A percentile compares a stretch with the other conserved stretches of the same genome.
phyloP scores from a whole-genome alignment of 106 monocot genomes.

The Posidonia australis region DNA sequence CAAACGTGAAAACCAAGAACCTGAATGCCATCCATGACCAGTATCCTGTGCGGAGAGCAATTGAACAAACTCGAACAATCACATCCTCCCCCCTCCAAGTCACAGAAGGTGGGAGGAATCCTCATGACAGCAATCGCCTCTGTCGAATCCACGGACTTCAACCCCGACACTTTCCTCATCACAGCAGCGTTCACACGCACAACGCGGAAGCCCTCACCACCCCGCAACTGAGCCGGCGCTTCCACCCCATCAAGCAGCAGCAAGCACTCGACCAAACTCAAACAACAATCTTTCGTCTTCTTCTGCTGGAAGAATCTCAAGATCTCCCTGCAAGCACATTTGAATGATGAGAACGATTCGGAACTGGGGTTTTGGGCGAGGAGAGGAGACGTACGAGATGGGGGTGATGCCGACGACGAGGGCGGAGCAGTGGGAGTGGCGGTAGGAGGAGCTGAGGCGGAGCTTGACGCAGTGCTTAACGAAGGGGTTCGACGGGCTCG shows the following conservation, averaged over 20 bases:
- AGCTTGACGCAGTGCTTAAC: constrained; percentile 99
- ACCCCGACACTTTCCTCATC: constrained; percentile 84
- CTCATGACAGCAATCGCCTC: constrained; percentile 79
- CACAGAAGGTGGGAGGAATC: constrained; percentile 49
- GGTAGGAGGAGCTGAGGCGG: constrained; percentile 78
- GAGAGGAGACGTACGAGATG: constrained; percentile 14
- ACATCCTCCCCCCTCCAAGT: constrained; percentile 18
- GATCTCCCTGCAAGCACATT: constrained; percentile 52
- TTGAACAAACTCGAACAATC: constrained; percentile 24
- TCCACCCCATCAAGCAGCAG: constrained; percentile 48
- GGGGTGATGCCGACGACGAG: constrained; percentile 80
- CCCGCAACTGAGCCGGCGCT: constrained; percentile 5
- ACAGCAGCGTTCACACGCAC: constrained; percentile 56
- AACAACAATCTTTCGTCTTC: constrained; percentile 2
- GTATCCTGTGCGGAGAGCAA: constrained; percentile 27
- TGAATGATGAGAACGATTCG: neutral
- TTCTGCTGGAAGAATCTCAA: constrained; percentile 43
- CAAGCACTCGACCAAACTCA: constrained; percentile 35
- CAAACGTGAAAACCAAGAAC: constrained; percentile 14
- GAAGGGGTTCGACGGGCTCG: constrained; percentile 76
- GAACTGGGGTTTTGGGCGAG: neutral
- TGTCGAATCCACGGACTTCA: constrained; percentile 65
- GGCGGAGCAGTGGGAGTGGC: constrained; percentile 39
- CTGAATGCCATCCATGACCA: constrained; percentile 96
- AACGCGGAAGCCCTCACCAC: constrained; percentile 18